Evolutionary conservation across 2,329 filamentous ascomycete species (phyloP), one percentile per base, ranked within the genome.

Genomic region (Ophiostoma angusticollis): DNA sequence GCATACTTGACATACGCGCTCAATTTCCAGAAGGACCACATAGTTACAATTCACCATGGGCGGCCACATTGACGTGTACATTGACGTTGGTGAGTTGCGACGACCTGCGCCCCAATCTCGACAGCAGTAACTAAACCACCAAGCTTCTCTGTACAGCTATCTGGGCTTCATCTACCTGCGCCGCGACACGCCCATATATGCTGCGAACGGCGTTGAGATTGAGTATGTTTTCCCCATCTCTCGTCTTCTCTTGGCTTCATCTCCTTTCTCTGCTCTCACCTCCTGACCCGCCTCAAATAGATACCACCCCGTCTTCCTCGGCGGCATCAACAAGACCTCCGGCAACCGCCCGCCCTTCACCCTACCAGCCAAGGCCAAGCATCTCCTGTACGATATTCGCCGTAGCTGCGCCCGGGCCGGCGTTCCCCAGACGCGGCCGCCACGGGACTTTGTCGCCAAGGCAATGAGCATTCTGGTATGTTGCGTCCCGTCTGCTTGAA

Each of bases 341-440:
- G 79, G 80, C 35, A 89, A 91, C 56, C 74, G 74, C 47, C 82
- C 83, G 0, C 83, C 84, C 1, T 86, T 80, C 79, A 65, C 65
- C 0, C 63, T 83, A 22, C 72, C 76, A 2, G 75, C 73, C 31
- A 87, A 87, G 62, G 76, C 70, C 17, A 55, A 52, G 1, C 78
- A 84, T 51, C 62, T 68, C 35, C 22, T 34, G 9, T 50, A 52
- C 43, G 68, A 74, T 51, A 48, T 52, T 23, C 50, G 49, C 17
- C 59, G 68, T 31, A 56, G 64, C 19, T 52, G 60, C 1, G 46
- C 47, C 18, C 57, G 60, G 14, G 58, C 60, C 24, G 61, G 61
- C 11, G 53, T 62, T 6, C 47, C 56, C 22, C 44, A 56, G 35
- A 49, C 62, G 45, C 50, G 55, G 28, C 38, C 58, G 17, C 68